phyloP scores from a whole-genome alignment of 768 basidiomycete species.

The Panus rudis region DNA sequence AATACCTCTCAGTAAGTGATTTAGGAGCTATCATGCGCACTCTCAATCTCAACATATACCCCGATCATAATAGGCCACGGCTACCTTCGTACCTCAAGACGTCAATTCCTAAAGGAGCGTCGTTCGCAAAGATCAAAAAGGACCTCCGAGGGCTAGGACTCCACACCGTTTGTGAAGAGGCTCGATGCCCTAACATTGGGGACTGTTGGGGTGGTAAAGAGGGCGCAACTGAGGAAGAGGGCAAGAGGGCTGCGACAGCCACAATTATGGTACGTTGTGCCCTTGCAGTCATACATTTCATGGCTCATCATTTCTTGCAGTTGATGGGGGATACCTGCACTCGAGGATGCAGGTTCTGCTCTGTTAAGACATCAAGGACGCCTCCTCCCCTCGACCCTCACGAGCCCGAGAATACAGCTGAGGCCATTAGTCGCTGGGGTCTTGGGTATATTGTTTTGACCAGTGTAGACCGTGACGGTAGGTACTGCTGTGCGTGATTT shows the following conservation, averaged over 20 bases:
- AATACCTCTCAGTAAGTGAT: conserved; percentile 57
- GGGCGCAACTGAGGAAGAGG: conserved; percentile 57
- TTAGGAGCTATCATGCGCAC: not conserved
- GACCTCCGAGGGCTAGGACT: conserved; percentile 87
- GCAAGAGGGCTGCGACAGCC: conserved; percentile 82
- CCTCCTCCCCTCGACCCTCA: conserved; percentile 92
- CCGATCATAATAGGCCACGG: conserved; percentile 51
- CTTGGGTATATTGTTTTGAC: conserved; percentile 97
- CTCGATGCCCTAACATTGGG: conserved; percentile 98
- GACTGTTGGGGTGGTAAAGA: conserved; percentile 96
- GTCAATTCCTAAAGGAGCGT: conserved; percentile 80
- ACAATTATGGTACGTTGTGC: conserved; percentile 85
- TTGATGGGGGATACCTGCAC: conserved; percentile 99
- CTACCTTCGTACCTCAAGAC: conserved; percentile 87
- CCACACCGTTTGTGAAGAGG: conserved; percentile 98
- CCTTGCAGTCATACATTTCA: not conserved
- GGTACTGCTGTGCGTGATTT: conserved; percentile 16
- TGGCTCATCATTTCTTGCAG: conserved; percentile 32
- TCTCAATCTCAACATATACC: conserved; percentile 1
- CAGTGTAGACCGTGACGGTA: conserved; percentile 94
- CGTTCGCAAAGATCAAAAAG: conserved; percentile 90
- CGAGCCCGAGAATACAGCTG: conserved; percentile 97
- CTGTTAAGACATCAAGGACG: conserved; percentile 85
- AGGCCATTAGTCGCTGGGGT: conserved; percentile 97
- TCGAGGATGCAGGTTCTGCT: conserved; percentile 94